phyloP scores from a whole-genome alignment of 2,329 filamentous ascomycete species.

The Monilinia fructicola region DNA sequence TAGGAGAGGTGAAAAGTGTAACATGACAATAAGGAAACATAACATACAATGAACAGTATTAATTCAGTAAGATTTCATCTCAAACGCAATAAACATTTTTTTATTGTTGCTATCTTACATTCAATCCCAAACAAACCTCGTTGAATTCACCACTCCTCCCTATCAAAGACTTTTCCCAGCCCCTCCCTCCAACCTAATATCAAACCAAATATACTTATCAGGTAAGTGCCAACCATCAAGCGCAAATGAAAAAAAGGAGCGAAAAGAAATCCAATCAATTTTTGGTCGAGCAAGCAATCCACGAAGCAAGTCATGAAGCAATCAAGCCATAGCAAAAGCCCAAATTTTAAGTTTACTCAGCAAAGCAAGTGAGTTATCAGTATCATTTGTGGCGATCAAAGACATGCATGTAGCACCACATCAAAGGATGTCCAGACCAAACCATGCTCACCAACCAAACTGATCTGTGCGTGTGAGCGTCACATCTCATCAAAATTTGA shows the following conservation, averaged over 20 bases:
- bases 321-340: constrained; percentile 16
- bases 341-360: constrained; percentile 16
- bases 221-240: constrained; percentile 3
- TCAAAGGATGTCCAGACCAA: constrained; percentile 7
- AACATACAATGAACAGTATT: not conserved
- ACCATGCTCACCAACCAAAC: constrained; percentile 15
- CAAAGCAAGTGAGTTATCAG: constrained; percentile 15
- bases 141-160: not conserved
- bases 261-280: constrained; percentile 1
- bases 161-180: constrained; percentile 8
- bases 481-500: constrained; percentile 10
- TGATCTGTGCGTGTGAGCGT: constrained; percentile 1
- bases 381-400: constrained; percentile 16
- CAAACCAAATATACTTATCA: constrained; percentile 11
- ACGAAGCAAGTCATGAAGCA: not conserved
- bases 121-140: not conserved
- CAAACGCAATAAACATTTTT: not conserved
- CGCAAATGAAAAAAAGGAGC: not conserved
- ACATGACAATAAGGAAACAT: not conserved
- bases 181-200: not conserved
- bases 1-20: too few relatives aligned
- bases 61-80: not conserved
- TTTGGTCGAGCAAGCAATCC: not conserved
- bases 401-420: constrained; percentile 17
- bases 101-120: constrained; percentile 7